phyloP scores from a whole-genome alignment of 1,284 basidiomycete genomes.

The Mycena sp. region DNA sequence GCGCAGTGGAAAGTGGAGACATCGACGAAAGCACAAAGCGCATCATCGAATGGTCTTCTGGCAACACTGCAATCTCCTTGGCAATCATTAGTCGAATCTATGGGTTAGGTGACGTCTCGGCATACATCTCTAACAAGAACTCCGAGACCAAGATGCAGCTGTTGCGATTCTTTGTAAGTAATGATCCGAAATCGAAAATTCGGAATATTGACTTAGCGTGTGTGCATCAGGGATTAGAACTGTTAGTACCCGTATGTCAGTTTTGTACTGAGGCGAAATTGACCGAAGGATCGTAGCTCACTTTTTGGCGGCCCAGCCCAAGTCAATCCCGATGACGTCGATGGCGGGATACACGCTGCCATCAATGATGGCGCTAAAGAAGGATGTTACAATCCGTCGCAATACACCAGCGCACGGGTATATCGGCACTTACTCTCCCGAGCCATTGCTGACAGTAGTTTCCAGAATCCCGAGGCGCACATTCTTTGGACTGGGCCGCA shows the following conservation, averaged over 20 bases:
- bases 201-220: no score
- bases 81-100: conserved; percentile 18
- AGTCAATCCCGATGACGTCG: conserved; percentile 12
- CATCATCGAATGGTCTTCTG: conserved; percentile 18
- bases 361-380: conserved; percentile 10
- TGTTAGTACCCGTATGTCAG: not conserved
- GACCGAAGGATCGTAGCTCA: not conserved
- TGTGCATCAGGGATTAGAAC: conserved; percentile 5
- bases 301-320: conserved; percentile 17
- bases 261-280: not conserved
- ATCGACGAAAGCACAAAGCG: conserved; percentile 13
- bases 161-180: conserved; percentile 13
- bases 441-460: not conserved
- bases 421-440: not conserved
- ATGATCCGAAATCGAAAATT: no score
- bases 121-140: conserved; percentile 20
- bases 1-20: conserved; percentile 12
- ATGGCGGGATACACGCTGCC: conserved; percentile 12
- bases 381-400: conserved; percentile 14
- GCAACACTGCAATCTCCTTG: conserved; percentile 16
- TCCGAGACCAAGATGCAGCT: conserved; percentile 19
- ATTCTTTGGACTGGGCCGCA: conserved; percentile 18
- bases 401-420: conserved; percentile 16
- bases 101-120: conserved; percentile 11
- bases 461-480: conserved; percentile 14